Conservation (phyloP, 768 basidiomycete species). For the Phaeolepiota aurea region DNA sequence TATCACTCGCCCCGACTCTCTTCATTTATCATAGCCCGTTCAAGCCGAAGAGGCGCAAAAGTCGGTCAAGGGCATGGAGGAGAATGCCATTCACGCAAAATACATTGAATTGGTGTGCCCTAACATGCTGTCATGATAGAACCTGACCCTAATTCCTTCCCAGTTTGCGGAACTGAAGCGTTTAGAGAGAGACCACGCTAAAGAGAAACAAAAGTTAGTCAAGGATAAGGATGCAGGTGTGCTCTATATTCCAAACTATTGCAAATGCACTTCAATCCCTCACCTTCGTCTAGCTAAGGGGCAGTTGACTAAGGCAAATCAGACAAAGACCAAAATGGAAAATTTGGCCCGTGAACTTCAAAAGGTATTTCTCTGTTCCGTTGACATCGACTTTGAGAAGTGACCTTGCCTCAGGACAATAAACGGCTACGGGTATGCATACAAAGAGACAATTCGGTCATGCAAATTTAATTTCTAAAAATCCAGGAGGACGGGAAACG, state of each 20-base stretch:
- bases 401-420: constrained; percentile 56
- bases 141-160: constrained; percentile 8
- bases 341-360: constrained; percentile 83
- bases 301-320: constrained; percentile 81
- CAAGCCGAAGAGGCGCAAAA: constrained; percentile 85
- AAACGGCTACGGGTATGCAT: constrained; percentile 71
- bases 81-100: constrained; percentile 77
- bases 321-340: constrained; percentile 86
- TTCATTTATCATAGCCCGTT: constrained; percentile 10
- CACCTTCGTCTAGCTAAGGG: constrained; percentile 50
- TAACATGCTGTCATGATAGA: constrained; percentile 10
- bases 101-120: constrained; percentile 85
- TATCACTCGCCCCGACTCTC: constrained; percentile 10
- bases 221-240: constrained; percentile 89
- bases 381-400: constrained; percentile 7
- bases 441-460: neutral
- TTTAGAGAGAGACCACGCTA: constrained; percentile 81
- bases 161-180: constrained; percentile 88
- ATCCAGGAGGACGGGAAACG: constrained; percentile 79
- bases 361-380: no score
- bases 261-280: no score
- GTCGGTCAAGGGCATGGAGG: constrained; percentile 74
- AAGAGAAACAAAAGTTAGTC: constrained; percentile 84
- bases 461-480: constrained; percentile 10
- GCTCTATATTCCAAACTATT: no score